Conservation (phyloP, 192 early-diverging fungal species). For the Backusella westeae region DNA sequence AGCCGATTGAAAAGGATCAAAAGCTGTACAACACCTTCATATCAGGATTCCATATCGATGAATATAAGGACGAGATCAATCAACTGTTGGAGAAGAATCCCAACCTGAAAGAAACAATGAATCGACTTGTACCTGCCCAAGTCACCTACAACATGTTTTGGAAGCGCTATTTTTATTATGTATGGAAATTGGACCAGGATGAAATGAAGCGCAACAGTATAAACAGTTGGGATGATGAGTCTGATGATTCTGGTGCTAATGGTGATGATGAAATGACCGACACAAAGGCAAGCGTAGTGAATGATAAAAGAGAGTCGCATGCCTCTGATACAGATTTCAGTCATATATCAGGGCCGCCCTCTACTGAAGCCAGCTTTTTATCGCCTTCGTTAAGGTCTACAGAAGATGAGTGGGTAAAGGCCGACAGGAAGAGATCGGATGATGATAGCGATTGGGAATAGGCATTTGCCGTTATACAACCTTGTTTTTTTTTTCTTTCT, state of each 20-base stretch:
- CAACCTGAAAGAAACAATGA: constrained; percentile 45
- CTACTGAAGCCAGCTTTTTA: constrained; percentile 29
- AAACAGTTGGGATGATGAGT: constrained; percentile 18
- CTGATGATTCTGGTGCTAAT: constrained; percentile 22
- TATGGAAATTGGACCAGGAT: constrained; percentile 49
- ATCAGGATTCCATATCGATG: constrained; percentile 42
- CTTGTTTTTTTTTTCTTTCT: too few species aligned
- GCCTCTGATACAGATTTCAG: constrained; percentile 23
- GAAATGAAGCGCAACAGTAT: constrained; percentile 41
- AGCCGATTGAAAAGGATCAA: constrained; percentile 37
- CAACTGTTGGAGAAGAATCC: constrained; percentile 39
- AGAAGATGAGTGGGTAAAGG: constrained; percentile 24
- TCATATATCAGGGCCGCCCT: constrained; percentile 22
- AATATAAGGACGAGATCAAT: constrained; percentile 44
- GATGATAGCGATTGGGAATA: constrained; percentile 37
- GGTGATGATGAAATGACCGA: background rate
- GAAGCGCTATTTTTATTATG: constrained; percentile 47
- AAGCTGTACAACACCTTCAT: constrained; percentile 42
- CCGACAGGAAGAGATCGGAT: constrained; percentile 14
- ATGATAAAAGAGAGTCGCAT: background rate
- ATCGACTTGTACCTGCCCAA: constrained; percentile 44
- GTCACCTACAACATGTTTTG: constrained; percentile 48
- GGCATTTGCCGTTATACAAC: background rate
- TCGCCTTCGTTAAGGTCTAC: constrained; percentile 22
- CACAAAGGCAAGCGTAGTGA: background rate